Evolutionary conservation across 805 yeast species (phyloP).

Genomic region (Teunomyces lycoperdinae): DNA sequence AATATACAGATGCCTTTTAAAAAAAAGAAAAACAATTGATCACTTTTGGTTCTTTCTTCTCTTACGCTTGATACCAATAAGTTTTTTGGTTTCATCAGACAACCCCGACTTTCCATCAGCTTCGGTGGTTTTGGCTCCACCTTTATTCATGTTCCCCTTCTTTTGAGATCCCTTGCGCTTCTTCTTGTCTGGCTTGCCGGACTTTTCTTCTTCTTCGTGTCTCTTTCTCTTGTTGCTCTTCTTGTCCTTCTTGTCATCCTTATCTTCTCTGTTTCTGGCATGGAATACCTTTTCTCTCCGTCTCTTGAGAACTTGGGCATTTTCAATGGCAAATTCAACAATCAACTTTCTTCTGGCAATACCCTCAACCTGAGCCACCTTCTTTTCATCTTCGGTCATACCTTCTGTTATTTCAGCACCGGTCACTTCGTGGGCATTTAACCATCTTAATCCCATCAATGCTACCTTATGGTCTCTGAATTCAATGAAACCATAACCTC

Average conservation of each 20-base stretch:
- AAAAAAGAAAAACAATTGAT: not conserved
- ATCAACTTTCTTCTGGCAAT: conserved; percentile 69
- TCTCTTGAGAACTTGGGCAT: conserved; percentile 89
- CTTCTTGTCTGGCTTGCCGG: conserved; percentile 18
- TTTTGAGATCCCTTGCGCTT: conserved; percentile 28
- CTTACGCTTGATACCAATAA: conserved; percentile 69
- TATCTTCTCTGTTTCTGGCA: conserved; percentile 29
- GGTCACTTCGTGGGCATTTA: conserved; percentile 87
- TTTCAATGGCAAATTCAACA: conserved; percentile 94
- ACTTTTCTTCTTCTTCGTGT: conserved; percentile 12
- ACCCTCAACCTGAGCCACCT: conserved; percentile 52
- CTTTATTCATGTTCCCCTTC: conserved; percentile 47
- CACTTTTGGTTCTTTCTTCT: conserved; percentile 50
- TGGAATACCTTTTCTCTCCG: conserved; percentile 65
- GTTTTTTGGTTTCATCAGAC: conserved; percentile 54
- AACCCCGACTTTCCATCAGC: conserved; percentile 31
- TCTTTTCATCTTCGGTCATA: conserved; percentile 64
- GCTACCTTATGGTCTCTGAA: conserved; percentile 90
- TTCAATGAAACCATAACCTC: conserved; percentile 97
- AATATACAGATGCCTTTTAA: conserved; percentile 5
- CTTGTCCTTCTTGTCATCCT: conserved; percentile 13
- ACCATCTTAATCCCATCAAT: conserved; percentile 94
- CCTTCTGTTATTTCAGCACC: conserved; percentile 68
- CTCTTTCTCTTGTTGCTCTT: conserved; percentile 24
- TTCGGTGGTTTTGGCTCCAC: conserved; percentile 21